Evolutionary conservation across 2,329 filamentous ascomycete species (phyloP).

Genomic region (Phaeosphaeria sp.): DNA sequence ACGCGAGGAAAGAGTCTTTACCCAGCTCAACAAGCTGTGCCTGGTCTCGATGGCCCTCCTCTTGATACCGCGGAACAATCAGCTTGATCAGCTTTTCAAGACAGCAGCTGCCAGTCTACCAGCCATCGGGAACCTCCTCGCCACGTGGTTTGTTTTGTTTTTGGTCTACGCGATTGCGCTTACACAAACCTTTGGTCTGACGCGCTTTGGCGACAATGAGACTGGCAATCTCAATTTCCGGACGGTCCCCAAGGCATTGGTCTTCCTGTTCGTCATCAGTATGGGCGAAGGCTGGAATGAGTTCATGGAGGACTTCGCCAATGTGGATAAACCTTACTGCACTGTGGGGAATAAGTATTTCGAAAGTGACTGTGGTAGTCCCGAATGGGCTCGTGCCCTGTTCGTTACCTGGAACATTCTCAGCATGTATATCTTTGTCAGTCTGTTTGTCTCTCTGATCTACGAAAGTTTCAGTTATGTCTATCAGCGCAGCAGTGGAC

Average conservation of each 20-base stretch:
- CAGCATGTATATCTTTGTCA: slow-evolving; percentile 99
- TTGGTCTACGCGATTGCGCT: slow-evolving; percentile 95
- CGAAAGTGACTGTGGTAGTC: slow-evolving; percentile 90
- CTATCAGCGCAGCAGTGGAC: slow-evolving; percentile 93
- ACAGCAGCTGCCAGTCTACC: slow-evolving; percentile 93
- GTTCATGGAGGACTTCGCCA: slow-evolving; percentile 94
- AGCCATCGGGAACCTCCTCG: slow-evolving; percentile 87
- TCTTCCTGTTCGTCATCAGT: slow-evolving; percentile 91
- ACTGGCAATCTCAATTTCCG: slow-evolving; percentile 87
- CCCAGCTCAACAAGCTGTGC: slow-evolving; percentile 91
- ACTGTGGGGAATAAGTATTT: slow-evolving; percentile 76
- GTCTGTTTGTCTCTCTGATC: slow-evolving; percentile 96
- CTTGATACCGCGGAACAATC: slow-evolving; percentile 94
- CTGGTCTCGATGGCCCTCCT: slow-evolving; percentile 88
- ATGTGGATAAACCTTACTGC: slow-evolving; percentile 80
- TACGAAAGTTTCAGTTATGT: slow-evolving; percentile 99
- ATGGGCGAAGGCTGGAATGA: slow-evolving; percentile 96
- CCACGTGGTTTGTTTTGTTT: slow-evolving; percentile 97
- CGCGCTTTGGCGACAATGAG: slow-evolving; percentile 79
- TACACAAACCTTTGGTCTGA: slow-evolving; percentile 94
- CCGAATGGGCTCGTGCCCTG: slow-evolving; percentile 82
- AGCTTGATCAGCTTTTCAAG: slow-evolving; percentile 97
- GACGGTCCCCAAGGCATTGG: slow-evolving; percentile 90
- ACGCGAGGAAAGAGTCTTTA: slow-evolving; percentile 65
- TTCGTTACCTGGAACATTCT: slow-evolving; percentile 99